A percentile compares a stretch with the other conserved stretches of the same genome.
These are phyloP conservation scores for Coniosporium tulheliwenetii DNA, from an alignment of 2,329 filamentous ascomycete species.

Conservation along the genomic window DNA sequence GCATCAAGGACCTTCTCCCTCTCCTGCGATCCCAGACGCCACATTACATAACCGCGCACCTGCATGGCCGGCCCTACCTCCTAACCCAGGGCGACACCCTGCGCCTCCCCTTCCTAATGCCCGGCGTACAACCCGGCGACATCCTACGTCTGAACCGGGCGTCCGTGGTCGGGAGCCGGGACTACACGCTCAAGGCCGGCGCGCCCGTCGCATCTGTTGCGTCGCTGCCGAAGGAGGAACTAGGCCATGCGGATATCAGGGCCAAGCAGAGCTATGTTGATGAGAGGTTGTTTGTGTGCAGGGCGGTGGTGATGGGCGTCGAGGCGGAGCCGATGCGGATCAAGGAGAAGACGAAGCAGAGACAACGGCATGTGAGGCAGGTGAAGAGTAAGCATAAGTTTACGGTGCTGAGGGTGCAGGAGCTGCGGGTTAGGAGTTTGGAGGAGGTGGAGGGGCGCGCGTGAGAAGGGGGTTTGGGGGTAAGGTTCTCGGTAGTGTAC, in stretches of 20 bases:
- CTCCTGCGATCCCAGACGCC: conserved; percentile 55
- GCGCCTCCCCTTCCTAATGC: conserved; percentile 34
- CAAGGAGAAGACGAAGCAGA: conserved; percentile 47
- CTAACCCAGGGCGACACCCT: conserved; percentile 42
- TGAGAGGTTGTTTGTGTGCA: conserved; percentile 68
- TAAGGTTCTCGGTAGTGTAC: neutral
- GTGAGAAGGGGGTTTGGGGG: conserved; percentile 21
- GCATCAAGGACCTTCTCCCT: conserved; percentile 48
- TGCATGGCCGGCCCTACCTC: conserved; percentile 68
- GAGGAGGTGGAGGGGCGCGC: conserved; percentile 31
- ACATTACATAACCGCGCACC: conserved; percentile 67
- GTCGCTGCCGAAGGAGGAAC: conserved; percentile 10
- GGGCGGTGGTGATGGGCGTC: conserved; percentile 68
- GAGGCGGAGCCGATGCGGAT: conserved; percentile 51
- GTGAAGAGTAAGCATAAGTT: conserved; percentile 84
- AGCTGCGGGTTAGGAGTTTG: conserved; percentile 51
- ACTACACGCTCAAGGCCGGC: conserved; percentile 72
- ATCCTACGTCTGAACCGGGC: conserved; percentile 78
- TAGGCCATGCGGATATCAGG: neutral
- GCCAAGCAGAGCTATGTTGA: conserved; percentile 48
- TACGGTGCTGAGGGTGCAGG: conserved; percentile 72
- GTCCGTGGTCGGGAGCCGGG: conserved; percentile 65
- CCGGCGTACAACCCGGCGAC: conserved; percentile 51
- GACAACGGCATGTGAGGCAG: conserved; percentile 49
- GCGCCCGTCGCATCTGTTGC: conserved; percentile 32